These are phyloP conservation scores for Alternaria conjuncta DNA, from an alignment of 2,329 filamentous ascomycete genomes.

Conservation along the genomic window DNA sequence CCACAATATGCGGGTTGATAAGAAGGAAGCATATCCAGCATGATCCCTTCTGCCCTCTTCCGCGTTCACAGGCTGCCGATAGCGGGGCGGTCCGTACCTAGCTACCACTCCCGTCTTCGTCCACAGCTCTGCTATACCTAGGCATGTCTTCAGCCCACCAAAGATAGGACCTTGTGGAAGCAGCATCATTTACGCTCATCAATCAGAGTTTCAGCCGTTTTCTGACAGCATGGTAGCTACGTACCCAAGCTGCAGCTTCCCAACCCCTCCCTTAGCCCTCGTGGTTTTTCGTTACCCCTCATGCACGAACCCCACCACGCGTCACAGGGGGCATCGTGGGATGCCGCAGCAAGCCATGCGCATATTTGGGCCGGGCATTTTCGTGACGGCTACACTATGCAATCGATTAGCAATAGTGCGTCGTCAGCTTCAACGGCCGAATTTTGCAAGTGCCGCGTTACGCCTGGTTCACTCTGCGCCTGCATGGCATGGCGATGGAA, in stretches of 20 bases:
- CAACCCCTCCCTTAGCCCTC: neutral
- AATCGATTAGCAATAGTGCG: neutral
- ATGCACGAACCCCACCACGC: neutral
- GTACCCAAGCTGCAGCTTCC: neutral
- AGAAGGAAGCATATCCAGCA: slow-evolving; percentile 3
- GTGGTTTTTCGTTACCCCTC: neutral
- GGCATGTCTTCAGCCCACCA: neutral
- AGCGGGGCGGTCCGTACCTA: slow-evolving; percentile 15
- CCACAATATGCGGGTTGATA: neutral
- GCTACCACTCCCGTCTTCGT: neutral
- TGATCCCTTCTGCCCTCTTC: slow-evolving; percentile 9
- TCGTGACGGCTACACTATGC: neutral
- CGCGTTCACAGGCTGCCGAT: neutral
- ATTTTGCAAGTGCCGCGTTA: neutral
- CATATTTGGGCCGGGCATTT: neutral
- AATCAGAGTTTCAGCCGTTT: neutral
- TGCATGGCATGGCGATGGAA: neutral
- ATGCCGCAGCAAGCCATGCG: neutral
- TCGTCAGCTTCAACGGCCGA: neutral
- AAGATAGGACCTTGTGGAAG: neutral
- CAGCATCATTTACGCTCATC: neutral
- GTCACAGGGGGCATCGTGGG: neutral
- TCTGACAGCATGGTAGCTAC: neutral
- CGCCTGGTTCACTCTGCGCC: neutral
- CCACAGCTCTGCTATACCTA: neutral